phyloP scores from a whole-genome alignment of 331 rosid species.

The Cydonia oblonga region DNA sequence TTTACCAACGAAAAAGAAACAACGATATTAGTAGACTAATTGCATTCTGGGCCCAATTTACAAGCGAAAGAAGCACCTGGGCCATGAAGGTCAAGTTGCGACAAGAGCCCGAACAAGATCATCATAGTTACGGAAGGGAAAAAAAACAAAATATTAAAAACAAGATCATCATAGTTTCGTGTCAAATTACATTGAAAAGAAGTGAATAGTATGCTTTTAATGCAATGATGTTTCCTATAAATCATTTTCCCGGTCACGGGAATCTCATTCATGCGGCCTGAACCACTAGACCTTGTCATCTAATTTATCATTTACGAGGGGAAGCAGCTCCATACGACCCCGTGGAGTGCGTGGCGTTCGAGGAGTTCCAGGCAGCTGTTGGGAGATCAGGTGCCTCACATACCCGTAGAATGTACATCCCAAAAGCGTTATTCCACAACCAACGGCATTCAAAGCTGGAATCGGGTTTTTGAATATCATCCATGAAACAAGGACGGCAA shows the following conservation, averaged over 20 bases:
- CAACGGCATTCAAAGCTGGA: conserved; percentile 58
- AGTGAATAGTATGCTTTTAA: conserved; percentile 9
- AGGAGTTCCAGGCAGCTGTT: conserved; percentile 65
- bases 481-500: conserved; percentile 94
- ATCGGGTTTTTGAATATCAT: conserved; percentile 84
- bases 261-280: conserved; percentile 14
- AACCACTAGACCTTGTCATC: conserved; percentile 57
- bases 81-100: too few species aligned
- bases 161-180: too few species aligned
- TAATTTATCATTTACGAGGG: conserved; percentile 92
- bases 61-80: too few species aligned
- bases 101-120: too few species aligned
- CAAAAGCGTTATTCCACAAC: conserved; percentile 79
- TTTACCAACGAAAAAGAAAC: too few species aligned
- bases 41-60: too few species aligned
- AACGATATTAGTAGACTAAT: too few species aligned
- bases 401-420: conserved; percentile 96
- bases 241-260: conserved; percentile 11
- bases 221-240: conserved; percentile 22
- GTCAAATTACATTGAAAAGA: conserved; percentile 22
- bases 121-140: too few species aligned
- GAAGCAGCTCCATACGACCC: conserved; percentile 67
- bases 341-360: conserved; percentile 73
- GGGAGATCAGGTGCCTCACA: conserved; percentile 68
- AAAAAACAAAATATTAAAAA: conserved; percentile 13